Evolutionary conservation across 257 asterid genomes (phyloP).

Genomic region (Fraxinus quadrangulata): DNA sequence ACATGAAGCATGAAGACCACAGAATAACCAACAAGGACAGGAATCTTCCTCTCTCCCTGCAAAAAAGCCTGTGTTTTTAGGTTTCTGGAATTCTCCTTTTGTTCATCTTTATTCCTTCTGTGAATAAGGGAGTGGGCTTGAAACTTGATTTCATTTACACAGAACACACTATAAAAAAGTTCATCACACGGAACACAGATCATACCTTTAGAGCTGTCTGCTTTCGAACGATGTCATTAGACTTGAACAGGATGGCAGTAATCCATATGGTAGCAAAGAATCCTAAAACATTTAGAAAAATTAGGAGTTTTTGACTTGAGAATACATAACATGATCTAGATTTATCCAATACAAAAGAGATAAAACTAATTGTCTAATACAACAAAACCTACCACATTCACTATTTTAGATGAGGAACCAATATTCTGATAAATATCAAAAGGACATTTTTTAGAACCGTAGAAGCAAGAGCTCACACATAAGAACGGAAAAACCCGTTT

Average conservation of each 20-base stretch:
- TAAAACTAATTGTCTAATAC: background rate
- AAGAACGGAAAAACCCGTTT: background rate
- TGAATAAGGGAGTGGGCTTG: conserved; percentile 8
- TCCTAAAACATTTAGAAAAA: conserved; percentile 45
- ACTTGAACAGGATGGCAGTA: conserved; percentile 77
- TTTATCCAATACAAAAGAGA: background rate
- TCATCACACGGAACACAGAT: conserved; percentile 25
- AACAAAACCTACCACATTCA: background rate
- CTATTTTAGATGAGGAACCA: background rate
- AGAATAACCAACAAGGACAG: conserved; percentile 63
- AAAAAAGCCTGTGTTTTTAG: conserved; percentile 32
- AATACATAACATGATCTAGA: background rate
- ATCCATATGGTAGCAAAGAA: conserved; percentile 77
- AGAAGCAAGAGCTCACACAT: background rate
- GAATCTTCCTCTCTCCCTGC: conserved; percentile 84
- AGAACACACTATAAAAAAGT: conserved; percentile 19
- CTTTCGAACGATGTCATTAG: conserved; percentile 83
- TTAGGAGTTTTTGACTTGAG: background rate
- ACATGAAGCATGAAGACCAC: conserved; percentile 61
- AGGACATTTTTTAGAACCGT: background rate
- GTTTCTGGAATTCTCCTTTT: conserved; percentile 22
- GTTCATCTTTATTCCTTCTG: background rate
- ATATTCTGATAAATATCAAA: background rate
- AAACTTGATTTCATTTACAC: conserved; percentile 15
- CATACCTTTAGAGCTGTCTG: conserved; percentile 93